phyloP scores from a whole-genome alignment of 169 alveolate species.

The Eimeria acervulina region DNA sequence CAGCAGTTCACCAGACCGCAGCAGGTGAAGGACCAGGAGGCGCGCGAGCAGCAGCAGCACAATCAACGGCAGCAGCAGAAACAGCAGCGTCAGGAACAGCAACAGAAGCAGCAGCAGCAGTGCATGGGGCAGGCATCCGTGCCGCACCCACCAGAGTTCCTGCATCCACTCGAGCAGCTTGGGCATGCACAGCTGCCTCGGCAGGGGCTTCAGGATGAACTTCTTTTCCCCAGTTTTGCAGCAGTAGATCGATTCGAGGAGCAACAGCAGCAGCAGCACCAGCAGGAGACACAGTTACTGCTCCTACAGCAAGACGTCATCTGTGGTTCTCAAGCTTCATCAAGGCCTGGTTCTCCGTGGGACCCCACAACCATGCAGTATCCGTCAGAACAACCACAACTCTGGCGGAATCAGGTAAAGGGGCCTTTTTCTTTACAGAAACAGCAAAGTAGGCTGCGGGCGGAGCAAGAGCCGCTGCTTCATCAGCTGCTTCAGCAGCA shows the following conservation, averaged over 20 bases:
- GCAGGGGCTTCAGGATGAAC: not conserved
- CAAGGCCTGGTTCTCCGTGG: not conserved
- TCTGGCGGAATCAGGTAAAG: not conserved
- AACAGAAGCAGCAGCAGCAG: constrained; percentile 3
- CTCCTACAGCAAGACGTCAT: not conserved
- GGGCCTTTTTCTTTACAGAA: not conserved
- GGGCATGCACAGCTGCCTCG: not conserved
- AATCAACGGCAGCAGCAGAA: constrained; percentile 42
- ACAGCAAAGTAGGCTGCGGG: not conserved
- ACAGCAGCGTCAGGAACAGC: not conserved
- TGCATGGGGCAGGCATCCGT: not conserved
- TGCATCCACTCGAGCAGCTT: constrained; percentile 8
- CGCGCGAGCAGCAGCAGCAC: not conserved
- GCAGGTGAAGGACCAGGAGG: not conserved
- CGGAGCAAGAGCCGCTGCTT: not conserved
- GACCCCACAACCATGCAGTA: not conserved
- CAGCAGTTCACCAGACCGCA: not conserved
- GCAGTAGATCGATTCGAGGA: constrained; percentile 14
- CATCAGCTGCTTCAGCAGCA: constrained; percentile 36
- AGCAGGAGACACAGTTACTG: not conserved
- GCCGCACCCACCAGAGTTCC: not conserved
- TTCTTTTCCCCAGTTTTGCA: not conserved
- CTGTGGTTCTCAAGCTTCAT: not conserved
- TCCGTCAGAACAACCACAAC: not conserved
- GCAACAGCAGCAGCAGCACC: constrained; percentile 41